Percentiles rank a stretch among this genome's conserved stretches.
Conservation (phyloP, 495 filamentous ascomycete genomes). For the Acidomyces sp. region DNA sequence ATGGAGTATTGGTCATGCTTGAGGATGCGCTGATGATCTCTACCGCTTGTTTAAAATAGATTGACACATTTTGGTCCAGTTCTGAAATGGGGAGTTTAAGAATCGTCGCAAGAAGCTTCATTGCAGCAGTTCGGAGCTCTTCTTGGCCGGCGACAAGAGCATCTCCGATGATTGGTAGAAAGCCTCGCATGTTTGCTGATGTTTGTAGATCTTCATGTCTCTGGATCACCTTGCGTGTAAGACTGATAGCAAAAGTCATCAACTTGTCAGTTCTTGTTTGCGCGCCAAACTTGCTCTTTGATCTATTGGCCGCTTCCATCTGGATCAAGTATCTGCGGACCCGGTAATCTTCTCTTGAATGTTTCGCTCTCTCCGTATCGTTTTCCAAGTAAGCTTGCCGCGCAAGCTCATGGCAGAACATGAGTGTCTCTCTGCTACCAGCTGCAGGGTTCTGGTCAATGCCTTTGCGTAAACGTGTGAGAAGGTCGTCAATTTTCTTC, state of each 20-base stretch:
- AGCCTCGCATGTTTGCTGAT: conserved; percentile 62
- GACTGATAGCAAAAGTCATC: conserved; percentile 70
- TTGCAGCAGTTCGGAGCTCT: conserved; percentile 73
- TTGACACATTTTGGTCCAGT: conserved; percentile 51
- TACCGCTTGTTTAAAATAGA: conserved; percentile 74
- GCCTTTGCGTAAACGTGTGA: conserved; percentile 70
- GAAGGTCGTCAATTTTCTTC: conserved; percentile 79
- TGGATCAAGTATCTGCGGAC: conserved; percentile 65
- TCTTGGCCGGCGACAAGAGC: conserved; percentile 69
- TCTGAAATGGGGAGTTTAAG: conserved; percentile 67
- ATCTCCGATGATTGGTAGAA: conserved; percentile 80
- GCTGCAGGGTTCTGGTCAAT: conserved; percentile 66
- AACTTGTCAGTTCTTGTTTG: conserved; percentile 73
- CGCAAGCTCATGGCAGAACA: conserved; percentile 90
- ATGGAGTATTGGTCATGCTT: conserved; percentile 63
- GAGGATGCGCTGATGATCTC: conserved; percentile 64
- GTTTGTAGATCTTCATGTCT: conserved; percentile 72
- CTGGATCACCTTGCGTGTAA: conserved; percentile 64
- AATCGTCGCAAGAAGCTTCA: conserved; percentile 71
- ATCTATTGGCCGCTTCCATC: conserved; percentile 56
- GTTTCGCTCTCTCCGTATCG: conserved; percentile 29
- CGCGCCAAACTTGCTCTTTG: conserved; percentile 48
- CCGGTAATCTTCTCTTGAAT: conserved; percentile 36
- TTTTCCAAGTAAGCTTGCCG: conserved; percentile 59
- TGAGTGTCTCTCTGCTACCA: conserved; percentile 59